Evolutionary conservation across 2,329 filamentous ascomycete species (phyloP).

Genomic region (Neopestalotiopsis clavispora): DNA sequence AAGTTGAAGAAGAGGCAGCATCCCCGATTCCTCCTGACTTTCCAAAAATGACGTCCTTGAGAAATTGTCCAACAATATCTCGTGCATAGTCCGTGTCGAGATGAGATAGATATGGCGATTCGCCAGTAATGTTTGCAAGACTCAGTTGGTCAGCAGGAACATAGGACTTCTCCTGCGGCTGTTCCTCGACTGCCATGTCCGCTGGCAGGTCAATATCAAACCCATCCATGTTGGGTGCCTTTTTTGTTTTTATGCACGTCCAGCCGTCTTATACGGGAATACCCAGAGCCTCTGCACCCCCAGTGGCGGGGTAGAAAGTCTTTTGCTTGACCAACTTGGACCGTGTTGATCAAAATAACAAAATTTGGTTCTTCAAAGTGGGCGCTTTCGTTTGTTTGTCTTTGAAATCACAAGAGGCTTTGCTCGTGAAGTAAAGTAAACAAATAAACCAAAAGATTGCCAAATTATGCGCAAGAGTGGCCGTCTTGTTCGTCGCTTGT

Average conservation of each 20-base stretch:
- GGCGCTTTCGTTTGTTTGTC: too few relatives aligned
- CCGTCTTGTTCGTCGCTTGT: background rate
- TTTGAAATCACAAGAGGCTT: too few relatives aligned
- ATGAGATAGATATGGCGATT: slow-evolving; percentile 24
- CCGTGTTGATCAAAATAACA: too few relatives aligned
- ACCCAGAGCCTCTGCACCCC: background rate
- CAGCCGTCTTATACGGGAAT: slow-evolving; percentile 3
- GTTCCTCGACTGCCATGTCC: background rate
- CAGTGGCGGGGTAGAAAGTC: slow-evolving; percentile 6
- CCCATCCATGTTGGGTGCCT: slow-evolving; percentile 2
- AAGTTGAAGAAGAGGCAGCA: background rate
- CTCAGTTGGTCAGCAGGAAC: slow-evolving; percentile 13
- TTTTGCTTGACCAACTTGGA: background rate
- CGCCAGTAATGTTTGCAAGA: slow-evolving; percentile 18
- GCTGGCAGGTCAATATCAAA: slow-evolving; percentile 15
- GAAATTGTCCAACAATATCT: slow-evolving; percentile 25
- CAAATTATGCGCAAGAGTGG: background rate
- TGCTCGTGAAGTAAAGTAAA: too few relatives aligned
- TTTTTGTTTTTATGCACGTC: background rate
- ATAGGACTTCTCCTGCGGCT: background rate
- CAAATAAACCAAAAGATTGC: too few relatives aligned
- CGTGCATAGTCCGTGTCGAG: slow-evolving; percentile 22
- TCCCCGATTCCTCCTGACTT: background rate
- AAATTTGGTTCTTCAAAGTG: too few relatives aligned
- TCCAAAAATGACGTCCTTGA: slow-evolving; percentile 19